Conservation (phyloP, 495 filamentous ascomycete species). For the Tuber microsphaerosporum region DNA sequence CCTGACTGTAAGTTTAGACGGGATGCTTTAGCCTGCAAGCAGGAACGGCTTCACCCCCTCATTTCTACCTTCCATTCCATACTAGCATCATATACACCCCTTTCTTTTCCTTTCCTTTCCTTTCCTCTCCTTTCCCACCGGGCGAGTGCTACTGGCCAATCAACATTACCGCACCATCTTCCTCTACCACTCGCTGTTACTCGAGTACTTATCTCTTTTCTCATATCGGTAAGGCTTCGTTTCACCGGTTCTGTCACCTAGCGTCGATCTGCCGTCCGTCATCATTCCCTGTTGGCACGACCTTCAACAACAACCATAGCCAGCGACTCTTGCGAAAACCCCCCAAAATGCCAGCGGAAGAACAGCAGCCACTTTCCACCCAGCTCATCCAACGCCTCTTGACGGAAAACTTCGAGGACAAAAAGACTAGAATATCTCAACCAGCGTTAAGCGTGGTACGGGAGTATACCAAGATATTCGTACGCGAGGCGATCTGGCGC, state of each 20-base stretch:
- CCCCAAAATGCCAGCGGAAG: constrained; percentile 37
- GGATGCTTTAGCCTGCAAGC: not conserved
- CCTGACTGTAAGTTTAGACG: not conserved
- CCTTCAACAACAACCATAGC: not conserved
- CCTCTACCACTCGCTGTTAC: not conserved
- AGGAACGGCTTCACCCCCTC: not conserved
- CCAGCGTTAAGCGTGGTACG: constrained; percentile 71
- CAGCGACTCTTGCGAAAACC: constrained; percentile 7
- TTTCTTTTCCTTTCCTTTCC: not conserved
- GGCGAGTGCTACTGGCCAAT: not conserved
- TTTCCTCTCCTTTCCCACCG: not conserved
- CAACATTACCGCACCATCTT: not conserved
- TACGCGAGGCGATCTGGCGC: constrained; percentile 81
- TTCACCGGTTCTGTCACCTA: not conserved
- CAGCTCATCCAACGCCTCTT: constrained; percentile 68
- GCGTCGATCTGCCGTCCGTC: not conserved
- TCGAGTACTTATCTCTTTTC: not conserved
- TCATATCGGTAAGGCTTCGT: not conserved
- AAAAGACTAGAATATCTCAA: constrained; percentile 64
- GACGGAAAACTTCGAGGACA: constrained; percentile 66
- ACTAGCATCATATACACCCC: not conserved
- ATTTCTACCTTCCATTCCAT: not conserved
- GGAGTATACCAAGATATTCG: constrained; percentile 87
- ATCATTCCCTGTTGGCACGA: not conserved
- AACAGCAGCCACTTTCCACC: constrained; percentile 52